These are phyloP conservation scores for Chaetothyriales sp. DNA, from an alignment of 2,329 filamentous ascomycete species.

Conservation along the genomic window DNA sequence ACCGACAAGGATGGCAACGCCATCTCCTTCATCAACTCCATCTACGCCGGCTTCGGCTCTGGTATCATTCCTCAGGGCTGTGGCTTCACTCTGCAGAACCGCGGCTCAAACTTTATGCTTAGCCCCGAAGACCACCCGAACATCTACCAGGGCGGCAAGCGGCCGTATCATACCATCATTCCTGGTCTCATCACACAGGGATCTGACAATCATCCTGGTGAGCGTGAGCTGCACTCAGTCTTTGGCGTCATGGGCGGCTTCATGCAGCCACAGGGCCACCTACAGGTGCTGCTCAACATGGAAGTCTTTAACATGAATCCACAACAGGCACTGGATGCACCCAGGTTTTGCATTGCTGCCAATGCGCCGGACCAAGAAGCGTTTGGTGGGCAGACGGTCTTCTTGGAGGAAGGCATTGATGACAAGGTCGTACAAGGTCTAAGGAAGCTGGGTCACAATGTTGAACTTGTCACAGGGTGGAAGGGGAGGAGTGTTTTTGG, in stretches of 20 bases:
- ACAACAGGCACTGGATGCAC: slow-evolving; percentile 80
- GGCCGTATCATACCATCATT: slow-evolving; percentile 97
- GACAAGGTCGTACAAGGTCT: slow-evolving; percentile 55
- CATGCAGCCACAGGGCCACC: slow-evolving; percentile 95
- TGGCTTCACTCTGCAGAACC: slow-evolving; percentile 90
- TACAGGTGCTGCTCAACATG: slow-evolving; percentile 86
- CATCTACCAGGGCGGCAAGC: slow-evolving; percentile 61
- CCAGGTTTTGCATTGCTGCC: slow-evolving; percentile 74
- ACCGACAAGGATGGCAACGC: slow-evolving; percentile 75
- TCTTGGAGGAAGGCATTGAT: slow-evolving; percentile 69
- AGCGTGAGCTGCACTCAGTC: slow-evolving; percentile 64
- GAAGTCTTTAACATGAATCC: slow-evolving; percentile 67
- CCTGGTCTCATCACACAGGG: slow-evolving; percentile 73
- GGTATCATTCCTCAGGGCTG: slow-evolving; percentile 71
- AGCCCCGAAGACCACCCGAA: slow-evolving; percentile 58
- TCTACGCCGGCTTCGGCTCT: slow-evolving; percentile 77
- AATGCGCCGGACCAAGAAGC: slow-evolving; percentile 51
- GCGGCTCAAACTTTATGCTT: slow-evolving; percentile 71
- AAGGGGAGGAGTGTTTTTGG: slow-evolving; percentile 57
- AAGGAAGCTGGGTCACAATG: slow-evolving; percentile 56
- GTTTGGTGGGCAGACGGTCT: slow-evolving; percentile 39
- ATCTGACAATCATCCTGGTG: slow-evolving; percentile 30
- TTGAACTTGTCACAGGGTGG: slow-evolving; percentile 54
- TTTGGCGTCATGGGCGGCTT: slow-evolving; percentile 98
- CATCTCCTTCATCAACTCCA: slow-evolving; percentile 93